A percentile compares a stretch with the other conserved stretches of the same genome.
Evolutionary conservation across 1,139 yeast genomes (phyloP).

Genomic region (Lodderomyces elongisporus): DNA sequence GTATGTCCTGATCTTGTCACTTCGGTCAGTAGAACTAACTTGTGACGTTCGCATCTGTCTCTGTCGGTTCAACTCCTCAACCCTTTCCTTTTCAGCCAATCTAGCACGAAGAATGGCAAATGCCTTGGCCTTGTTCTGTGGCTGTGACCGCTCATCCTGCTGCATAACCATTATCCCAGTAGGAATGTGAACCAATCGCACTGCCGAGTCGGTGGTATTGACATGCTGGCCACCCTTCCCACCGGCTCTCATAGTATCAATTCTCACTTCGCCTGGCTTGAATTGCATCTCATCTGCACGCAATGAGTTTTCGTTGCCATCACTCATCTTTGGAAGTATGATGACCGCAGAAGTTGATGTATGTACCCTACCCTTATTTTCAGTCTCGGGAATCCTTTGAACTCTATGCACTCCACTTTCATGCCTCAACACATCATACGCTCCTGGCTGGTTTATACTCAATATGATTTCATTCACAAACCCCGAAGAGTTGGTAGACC

Average conservation of each 20-base stretch:
- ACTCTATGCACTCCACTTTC: conserved; percentile 98
- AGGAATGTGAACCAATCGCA: conserved; percentile 85
- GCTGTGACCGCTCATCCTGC: conserved; percentile 96
- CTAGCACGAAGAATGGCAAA: conserved; percentile 76
- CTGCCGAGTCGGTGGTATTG: conserved; percentile 96
- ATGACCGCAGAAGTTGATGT: conserved; percentile 96
- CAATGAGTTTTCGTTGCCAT: conserved; percentile 53
- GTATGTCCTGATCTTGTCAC: conserved; percentile 91
- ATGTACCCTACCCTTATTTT: conserved; percentile 88
- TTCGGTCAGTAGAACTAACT: conserved; percentile 82
- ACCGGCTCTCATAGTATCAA: conserved; percentile 94
- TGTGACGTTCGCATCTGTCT: conserved; percentile 70
- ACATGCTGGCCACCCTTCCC: conserved; percentile 99
- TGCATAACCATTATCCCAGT: conserved; percentile 85
- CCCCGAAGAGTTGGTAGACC: conserved; percentile 59
- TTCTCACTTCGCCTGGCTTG: conserved; percentile 80
- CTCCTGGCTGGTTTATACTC: conserved; percentile 68
- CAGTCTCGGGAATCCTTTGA: conserved; percentile 90
- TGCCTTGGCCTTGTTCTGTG: conserved; percentile 92
- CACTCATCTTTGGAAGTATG: conserved; percentile 76
- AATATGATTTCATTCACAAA: conserved; percentile 70
- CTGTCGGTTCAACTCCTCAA: conserved; percentile 60
- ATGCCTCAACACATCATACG: conserved; percentile 66
- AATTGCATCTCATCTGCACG: conserved; percentile 66
- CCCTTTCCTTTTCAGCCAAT: conserved; percentile 75